Percentiles rank a stretch among this genome's conserved stretches.
Evolutionary conservation across 768 basidiomycete species (phyloP).

Genomic region (Cystoderma amianthinum): DNA sequence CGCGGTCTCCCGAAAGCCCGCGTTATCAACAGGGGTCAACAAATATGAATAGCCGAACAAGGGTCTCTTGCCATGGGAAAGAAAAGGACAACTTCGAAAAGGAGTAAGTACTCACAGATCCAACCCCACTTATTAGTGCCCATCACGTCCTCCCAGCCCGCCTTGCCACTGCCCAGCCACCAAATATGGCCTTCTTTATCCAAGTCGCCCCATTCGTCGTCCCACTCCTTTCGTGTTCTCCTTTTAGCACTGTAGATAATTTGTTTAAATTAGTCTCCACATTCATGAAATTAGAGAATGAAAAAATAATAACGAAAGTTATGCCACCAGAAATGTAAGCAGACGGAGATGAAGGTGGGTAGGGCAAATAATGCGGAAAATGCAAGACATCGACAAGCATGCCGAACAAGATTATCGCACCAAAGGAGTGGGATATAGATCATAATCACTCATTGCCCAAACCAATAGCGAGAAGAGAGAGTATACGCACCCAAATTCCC

Average conservation of each 20-base stretch:
- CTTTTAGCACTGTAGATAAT: conserved; percentile 37
- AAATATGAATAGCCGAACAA: no score
- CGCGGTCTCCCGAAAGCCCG: no score
- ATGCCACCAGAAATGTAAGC: background rate
- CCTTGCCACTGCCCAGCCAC: conserved; percentile 61
- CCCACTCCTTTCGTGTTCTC: conserved; percentile 46
- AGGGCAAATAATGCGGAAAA: no score
- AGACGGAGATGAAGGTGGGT: background rate
- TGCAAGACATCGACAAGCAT: no score
- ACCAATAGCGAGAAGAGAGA: conserved; percentile 1
- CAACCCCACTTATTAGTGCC: conserved; percentile 61
- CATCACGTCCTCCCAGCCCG: conserved; percentile 82
- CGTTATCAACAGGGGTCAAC: no score
- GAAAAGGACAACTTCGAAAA: background rate
- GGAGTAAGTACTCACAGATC: conserved; percentile 56
- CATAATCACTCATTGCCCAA: no score
- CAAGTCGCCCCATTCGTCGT: conserved; percentile 76
- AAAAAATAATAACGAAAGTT: background rate
- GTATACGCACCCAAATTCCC: conserved; percentile 42
- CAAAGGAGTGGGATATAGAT: no score
- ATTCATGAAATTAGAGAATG: background rate
- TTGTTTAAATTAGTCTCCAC: background rate
- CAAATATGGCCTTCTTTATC: conserved; percentile 79
- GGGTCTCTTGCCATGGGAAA: no score
- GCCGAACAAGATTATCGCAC: no score